Conservation (phyloP, 352 stramenopile species). For the Pythium coloratum region DNA sequence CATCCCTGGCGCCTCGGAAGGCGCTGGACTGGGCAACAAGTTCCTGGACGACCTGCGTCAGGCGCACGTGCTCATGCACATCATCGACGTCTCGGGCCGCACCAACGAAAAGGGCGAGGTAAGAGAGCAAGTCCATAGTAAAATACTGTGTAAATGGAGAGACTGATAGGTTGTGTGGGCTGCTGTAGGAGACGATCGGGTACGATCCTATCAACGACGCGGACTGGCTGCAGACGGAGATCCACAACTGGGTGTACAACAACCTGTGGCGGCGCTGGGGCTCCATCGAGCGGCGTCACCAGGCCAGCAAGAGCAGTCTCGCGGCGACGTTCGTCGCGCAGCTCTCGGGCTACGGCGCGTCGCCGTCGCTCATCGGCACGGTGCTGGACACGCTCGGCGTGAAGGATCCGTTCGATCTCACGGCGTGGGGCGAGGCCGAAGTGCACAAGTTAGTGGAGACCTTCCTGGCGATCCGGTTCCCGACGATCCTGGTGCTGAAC, state of each 20-base stretch:
- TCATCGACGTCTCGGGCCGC: slow-evolving; percentile 86
- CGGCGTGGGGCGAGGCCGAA: slow-evolving; percentile 52
- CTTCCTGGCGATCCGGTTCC: slow-evolving; percentile 82
- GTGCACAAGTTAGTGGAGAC: slow-evolving; percentile 76
- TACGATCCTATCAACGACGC: slow-evolving; percentile 90
- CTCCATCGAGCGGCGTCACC: slow-evolving; percentile 75
- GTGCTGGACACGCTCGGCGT: slow-evolving; percentile 64
- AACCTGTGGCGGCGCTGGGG: slow-evolving; percentile 87
- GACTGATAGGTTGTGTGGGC: not conserved
- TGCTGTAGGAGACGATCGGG: slow-evolving; percentile 62
- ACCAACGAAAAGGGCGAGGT: slow-evolving; percentile 89
- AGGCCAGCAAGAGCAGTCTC: slow-evolving; percentile 70
- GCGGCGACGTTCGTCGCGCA: slow-evolving; percentile 70
- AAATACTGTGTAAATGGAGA: too few relatives aligned
- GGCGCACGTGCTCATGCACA: slow-evolving; percentile 89
- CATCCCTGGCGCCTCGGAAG: slow-evolving; percentile 85
- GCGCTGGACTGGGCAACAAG: slow-evolving; percentile 97
- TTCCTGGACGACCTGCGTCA: slow-evolving; percentile 94
- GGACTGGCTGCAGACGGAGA: slow-evolving; percentile 84
- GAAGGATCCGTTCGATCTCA: slow-evolving; percentile 69
- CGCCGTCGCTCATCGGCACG: slow-evolving; percentile 67
- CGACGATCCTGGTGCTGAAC: slow-evolving; percentile 88
- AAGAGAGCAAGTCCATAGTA: not conserved
- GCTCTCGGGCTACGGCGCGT: slow-evolving; percentile 78
- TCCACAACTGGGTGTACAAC: slow-evolving; percentile 89